Evolutionary conservation across 495 filamentous ascomycete species (phyloP), one percentile per base, ranked within the genome.

Genomic region (Parmelia sp.): DNA sequence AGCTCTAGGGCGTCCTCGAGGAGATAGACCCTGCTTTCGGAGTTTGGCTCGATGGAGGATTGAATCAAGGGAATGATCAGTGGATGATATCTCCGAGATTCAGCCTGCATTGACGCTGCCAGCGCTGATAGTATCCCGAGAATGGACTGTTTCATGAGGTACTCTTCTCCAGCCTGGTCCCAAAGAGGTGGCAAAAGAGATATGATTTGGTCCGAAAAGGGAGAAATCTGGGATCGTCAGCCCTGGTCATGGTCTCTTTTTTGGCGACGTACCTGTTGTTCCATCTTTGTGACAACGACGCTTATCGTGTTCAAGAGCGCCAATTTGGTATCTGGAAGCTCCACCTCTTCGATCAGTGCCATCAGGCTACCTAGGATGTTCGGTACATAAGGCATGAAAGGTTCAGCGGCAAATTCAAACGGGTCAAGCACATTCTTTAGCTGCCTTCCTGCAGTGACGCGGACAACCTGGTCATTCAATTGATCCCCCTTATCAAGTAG

Each of bases 1-100:
- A 98, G 83, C 37, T 96, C 91, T 17, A 98, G 78, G 0, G 91
- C 90, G 69, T 98, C 94, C 64, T 97, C 94, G 15, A 96, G 81
- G 11, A 97, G 86, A 70, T 96, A 94, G 10, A 95, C 72, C 66
- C 89, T 84, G 36, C 87, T 84, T 37, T 92, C 83, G 8, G 90
- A 92, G n/a, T 83, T 84, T 6, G 88, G 85, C 64, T 92, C 84
- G 57, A 92, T 84, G 8, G 91, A 91, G 63, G 85, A 87, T 53
- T 81, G 75, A 44, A 97, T 89, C 35, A 96, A 79, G 0, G 91
- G 91, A 39, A 96, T 75, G 58, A 95, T 87, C 65, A 88, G 76
- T 27, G 74, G 65, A 63, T 95, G 89, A 61, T 91, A 94, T 39
- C 83, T 80, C 47, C 79, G 79, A 15, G 88, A 91, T 15, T 90